Evolutionary conservation across 176 grass and related monocot species (phyloP).

Genomic region (Avena atlantica): DNA sequence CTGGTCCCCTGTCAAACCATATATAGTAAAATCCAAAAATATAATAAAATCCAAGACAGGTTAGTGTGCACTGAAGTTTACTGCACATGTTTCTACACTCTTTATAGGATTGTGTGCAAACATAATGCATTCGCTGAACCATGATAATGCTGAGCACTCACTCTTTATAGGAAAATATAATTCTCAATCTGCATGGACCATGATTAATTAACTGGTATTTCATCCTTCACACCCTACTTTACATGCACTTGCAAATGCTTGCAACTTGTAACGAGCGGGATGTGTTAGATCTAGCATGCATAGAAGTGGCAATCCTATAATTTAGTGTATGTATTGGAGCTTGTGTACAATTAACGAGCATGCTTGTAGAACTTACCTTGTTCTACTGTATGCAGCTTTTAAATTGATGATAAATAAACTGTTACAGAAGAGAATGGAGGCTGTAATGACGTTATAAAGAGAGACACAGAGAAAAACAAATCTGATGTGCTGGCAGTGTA

Average conservation of each 20-base stretch:
- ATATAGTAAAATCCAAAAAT: conserved; percentile 15
- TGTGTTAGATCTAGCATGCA: conserved; percentile 23
- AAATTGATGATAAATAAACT: too few species aligned
- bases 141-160: conserved; percentile 28
- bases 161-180: conserved; percentile 6
- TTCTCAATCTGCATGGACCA: conserved; percentile 21
- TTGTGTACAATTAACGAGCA: conserved; percentile 8
- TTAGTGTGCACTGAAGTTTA: not conserved
- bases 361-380: conserved; percentile 21
- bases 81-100: conserved; percentile 12
- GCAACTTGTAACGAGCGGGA: not conserved
- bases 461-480: too few species aligned
- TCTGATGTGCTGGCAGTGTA: too few species aligned
- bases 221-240: not conserved
- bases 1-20: conserved; percentile 29
- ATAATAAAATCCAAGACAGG: not conserved
- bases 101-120: conserved; percentile 14
- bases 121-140: conserved; percentile 20
- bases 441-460: too few species aligned
- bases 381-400: too few species aligned
- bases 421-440: too few species aligned
- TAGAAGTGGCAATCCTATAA: not conserved
- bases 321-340: not conserved
- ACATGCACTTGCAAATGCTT: conserved; percentile 2
- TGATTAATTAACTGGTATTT: conserved; percentile 30